These are phyloP conservation scores for Cyclocybe cylindracea DNA, from an alignment of 768 basidiomycete species.

Conservation along the genomic window DNA sequence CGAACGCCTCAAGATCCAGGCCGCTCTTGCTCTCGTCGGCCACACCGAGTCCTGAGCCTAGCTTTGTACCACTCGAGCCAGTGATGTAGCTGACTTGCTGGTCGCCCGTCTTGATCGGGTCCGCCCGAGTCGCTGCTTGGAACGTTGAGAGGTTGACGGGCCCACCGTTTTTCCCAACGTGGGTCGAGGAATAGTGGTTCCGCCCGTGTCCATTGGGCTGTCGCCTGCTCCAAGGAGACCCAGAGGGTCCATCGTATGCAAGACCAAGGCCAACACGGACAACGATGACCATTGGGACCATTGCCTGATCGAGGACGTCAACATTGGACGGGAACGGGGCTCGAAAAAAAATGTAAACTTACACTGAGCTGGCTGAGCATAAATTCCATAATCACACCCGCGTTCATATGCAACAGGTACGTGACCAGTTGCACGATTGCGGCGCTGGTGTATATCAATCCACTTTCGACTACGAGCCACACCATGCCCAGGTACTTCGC, in stretches of 20 bases:
- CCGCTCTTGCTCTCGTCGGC: too few species aligned
- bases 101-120: constrained; percentile 1
- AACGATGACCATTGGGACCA: constrained; percentile 23
- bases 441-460: constrained; percentile 25
- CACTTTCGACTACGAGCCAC: constrained; percentile 25
- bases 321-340: background rate
- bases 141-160: constrained; percentile 7
- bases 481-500: constrained; percentile 20
- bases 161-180: background rate
- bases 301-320: constrained; percentile 6
- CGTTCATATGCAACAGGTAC: constrained; percentile 26
- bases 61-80: too few species aligned
- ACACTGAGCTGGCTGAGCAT: constrained; percentile 27
- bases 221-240: background rate
- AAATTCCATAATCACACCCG: constrained; percentile 27
- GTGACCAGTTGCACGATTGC: constrained; percentile 26
- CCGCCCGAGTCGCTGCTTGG: constrained; percentile 4
- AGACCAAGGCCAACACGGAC: constrained; percentile 24
- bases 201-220: background rate
- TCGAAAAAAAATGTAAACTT: constrained; percentile 1
- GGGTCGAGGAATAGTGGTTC: background rate
- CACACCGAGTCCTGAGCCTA: too few species aligned
- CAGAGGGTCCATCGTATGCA: constrained; percentile 16
- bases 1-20: too few species aligned
- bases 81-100: background rate